Evolutionary conservation across 2,329 filamentous ascomycete species (phyloP).

Genomic region (Zymoseptoria brevis): DNA sequence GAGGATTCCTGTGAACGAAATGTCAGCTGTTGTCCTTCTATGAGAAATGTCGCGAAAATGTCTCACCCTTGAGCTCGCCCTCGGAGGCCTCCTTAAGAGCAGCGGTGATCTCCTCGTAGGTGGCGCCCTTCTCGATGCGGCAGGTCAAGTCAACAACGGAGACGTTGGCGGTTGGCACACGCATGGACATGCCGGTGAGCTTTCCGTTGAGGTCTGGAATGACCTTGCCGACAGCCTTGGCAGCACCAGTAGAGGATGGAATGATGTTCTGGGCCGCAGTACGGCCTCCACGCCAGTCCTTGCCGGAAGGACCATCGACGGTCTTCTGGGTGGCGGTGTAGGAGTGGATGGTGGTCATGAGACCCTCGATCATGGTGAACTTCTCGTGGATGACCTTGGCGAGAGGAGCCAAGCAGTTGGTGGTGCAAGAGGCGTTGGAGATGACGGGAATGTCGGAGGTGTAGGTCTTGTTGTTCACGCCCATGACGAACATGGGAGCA

Average conservation of each 20-base stretch:
- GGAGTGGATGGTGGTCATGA: constrained; percentile 99
- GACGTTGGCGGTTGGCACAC: constrained; percentile 97
- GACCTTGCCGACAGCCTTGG: constrained; percentile 99
- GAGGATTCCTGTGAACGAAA: constrained; percentile 58
- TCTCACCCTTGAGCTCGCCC: constrained; percentile 74
- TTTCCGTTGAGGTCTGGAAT: constrained; percentile 97
- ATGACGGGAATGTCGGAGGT: constrained; percentile 84
- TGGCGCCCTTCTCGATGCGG: constrained; percentile 84
- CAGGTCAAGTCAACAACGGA: constrained; percentile 96
- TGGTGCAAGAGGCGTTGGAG: constrained; percentile 99
- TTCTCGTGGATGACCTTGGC: constrained; percentile 99
- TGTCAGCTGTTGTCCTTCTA: constrained; percentile 19
- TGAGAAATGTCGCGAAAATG: neutral
- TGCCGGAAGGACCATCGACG: constrained; percentile 91
- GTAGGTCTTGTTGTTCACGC: constrained; percentile 94
- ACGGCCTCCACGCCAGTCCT: constrained; percentile 99
- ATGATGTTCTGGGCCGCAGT: constrained; percentile 99
- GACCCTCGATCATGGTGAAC: constrained; percentile 93
- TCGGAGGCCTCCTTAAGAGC: constrained; percentile 78
- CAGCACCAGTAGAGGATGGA: constrained; percentile 95
- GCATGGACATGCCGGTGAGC: constrained; percentile 99
- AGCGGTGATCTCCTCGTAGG: constrained; percentile 87
- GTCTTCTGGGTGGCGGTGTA: constrained; percentile 99
- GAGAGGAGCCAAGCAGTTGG: constrained; percentile 98
- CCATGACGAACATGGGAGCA: constrained; percentile 99